Evolutionary conservation across 768 basidiomycete species (phyloP).

Genomic region (Amanita rubescens): DNA sequence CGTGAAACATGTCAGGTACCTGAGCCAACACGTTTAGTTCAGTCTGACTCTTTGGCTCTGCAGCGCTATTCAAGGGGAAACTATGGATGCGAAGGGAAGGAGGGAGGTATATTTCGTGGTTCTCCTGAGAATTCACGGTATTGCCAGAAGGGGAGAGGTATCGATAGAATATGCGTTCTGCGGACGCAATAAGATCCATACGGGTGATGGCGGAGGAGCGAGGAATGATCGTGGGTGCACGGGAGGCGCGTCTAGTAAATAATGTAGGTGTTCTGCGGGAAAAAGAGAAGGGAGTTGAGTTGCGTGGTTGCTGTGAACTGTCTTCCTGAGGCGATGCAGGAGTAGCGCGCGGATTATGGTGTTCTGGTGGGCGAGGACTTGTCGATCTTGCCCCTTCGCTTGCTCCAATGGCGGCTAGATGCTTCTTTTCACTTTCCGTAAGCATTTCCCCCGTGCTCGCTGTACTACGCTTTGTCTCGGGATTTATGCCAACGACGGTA

Average conservation of each 20-base stretch:
- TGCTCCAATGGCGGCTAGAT: slow-evolving; percentile 40
- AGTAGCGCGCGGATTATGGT: slow-evolving; percentile 40
- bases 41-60: slow-evolving; percentile 60
- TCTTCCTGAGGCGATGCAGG: slow-evolving; percentile 40
- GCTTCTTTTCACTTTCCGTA: slow-evolving; percentile 62
- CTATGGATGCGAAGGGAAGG: slow-evolving; percentile 85
- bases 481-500: slow-evolving; percentile 72
- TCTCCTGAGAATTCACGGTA: slow-evolving; percentile 72
- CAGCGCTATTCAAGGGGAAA: slow-evolving; percentile 75
- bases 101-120: slow-evolving; percentile 97
- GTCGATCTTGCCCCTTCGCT: slow-evolving; percentile 42
- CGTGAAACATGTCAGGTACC: slow-evolving; percentile 94
- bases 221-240: slow-evolving; percentile 91
- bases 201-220: slow-evolving; percentile 88
- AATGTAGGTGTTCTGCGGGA: slow-evolving; percentile 70
- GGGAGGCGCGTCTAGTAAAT: slow-evolving; percentile 74
- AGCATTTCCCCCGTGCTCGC: slow-evolving; percentile 70
- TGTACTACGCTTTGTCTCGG: slow-evolving; percentile 72
- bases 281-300: slow-evolving; percentile 74
- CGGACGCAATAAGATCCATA: slow-evolving; percentile 82
- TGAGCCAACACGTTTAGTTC: slow-evolving; percentile 79
- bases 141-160: slow-evolving; percentile 84
- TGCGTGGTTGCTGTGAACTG: slow-evolving; percentile 39
- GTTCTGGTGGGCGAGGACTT: slow-evolving; percentile 47
- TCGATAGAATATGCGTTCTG: slow-evolving; percentile 92